Evolutionary conservation across 306 rosid species (phyloP).

Genomic region (Ormosia semicastrata): DNA sequence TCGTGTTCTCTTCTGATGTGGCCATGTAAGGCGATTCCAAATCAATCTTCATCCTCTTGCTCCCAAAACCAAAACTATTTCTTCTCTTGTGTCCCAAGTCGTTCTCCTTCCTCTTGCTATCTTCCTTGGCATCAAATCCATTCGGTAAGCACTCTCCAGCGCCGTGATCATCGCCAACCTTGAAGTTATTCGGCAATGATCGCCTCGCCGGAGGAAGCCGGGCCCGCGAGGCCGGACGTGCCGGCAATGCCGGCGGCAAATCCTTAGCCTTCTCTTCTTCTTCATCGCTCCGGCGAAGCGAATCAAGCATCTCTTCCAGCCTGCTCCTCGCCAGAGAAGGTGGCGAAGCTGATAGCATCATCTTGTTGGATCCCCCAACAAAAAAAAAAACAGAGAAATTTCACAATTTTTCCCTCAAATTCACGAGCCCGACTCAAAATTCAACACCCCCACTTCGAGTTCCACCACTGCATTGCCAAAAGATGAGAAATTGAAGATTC

Average conservation of each 20-base stretch:
- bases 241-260: slow-evolving; percentile 90
- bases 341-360: slow-evolving; percentile 79
- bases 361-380: slow-evolving; percentile 2
- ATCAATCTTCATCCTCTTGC: slow-evolving; percentile 60
- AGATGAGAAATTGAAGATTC: slow-evolving; percentile 13
- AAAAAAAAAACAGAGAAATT: background rate
- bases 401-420: slow-evolving; percentile 23
- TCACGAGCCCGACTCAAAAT: background rate
- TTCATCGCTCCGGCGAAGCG: slow-evolving; percentile 81
- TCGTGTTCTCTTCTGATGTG: slow-evolving; percentile 26
- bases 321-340: slow-evolving; percentile 77
- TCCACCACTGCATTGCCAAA: slow-evolving; percentile 35
- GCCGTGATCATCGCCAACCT: slow-evolving; percentile 25
- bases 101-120: slow-evolving; percentile 55
- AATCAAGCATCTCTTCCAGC: slow-evolving; percentile 93
- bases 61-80: slow-evolving; percentile 59
- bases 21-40: slow-evolving; percentile 63
- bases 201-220: slow-evolving; percentile 82
- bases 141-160: slow-evolving; percentile 35
- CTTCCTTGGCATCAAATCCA: slow-evolving; percentile 39
- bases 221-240: slow-evolving; percentile 75
- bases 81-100: slow-evolving; percentile 35
- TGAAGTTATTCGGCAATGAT: slow-evolving; percentile 69
- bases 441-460: slow-evolving; percentile 31
- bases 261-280: slow-evolving; percentile 78